phyloP scores from a whole-genome alignment of 1,284 basidiomycete species.

The Trichosporon coremiiforme region DNA sequence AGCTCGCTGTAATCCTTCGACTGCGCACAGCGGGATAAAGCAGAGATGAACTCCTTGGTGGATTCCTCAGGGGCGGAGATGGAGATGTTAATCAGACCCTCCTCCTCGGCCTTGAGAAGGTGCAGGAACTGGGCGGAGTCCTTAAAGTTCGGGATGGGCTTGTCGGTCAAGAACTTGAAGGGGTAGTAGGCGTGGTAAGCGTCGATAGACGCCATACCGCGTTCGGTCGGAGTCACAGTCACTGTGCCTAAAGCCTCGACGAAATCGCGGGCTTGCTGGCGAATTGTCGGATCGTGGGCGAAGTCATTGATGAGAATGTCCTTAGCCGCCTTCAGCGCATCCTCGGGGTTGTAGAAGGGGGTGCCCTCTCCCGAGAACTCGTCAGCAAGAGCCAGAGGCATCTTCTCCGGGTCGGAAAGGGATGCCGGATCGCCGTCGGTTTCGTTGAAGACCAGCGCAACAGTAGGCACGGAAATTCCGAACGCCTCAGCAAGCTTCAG shows the following conservation, averaged over 20 bases:
- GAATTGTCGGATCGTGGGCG: constrained; percentile 86
- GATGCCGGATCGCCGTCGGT: constrained; percentile 36
- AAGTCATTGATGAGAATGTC: constrained; percentile 88
- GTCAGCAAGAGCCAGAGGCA: constrained; percentile 50
- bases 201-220: constrained; percentile 86
- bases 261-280: constrained; percentile 73
- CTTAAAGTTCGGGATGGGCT: constrained; percentile 73
- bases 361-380: constrained; percentile 49
- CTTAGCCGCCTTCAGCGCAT: constrained; percentile 61
- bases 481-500: constrained; percentile 51
- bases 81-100: constrained; percentile 77
- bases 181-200: constrained; percentile 87
- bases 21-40: constrained; percentile 77
- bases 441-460: constrained; percentile 50
- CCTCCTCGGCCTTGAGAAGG: constrained; percentile 87
- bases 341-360: constrained; percentile 37
- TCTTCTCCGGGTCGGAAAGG: constrained; percentile 45
- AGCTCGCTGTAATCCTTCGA: constrained; percentile 84
- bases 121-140: constrained; percentile 79
- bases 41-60: constrained; percentile 64
- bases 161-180: constrained; percentile 92
- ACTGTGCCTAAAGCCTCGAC: constrained; percentile 80
- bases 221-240: constrained; percentile 84
- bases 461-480: constrained; percentile 43
- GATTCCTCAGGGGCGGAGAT: constrained; percentile 65